Evolutionary conservation across 2,329 filamentous ascomycete species (phyloP), one percentile per base, ranked within the genome.

Genomic region (Akanthomyces muscarius): DNA sequence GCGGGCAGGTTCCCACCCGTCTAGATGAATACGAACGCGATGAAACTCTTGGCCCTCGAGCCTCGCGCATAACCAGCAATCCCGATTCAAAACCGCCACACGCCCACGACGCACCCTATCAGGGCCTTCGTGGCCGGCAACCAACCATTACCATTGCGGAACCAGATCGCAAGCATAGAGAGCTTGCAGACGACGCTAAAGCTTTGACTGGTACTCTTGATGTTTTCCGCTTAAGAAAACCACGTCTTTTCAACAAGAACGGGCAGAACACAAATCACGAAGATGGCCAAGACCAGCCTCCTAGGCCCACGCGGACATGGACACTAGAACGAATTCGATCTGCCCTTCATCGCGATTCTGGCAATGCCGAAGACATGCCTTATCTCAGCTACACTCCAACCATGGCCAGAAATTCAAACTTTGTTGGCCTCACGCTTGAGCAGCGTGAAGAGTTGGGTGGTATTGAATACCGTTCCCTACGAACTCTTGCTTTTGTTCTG

Each of bases 331-430:
- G 78, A 63, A 80, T 93, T 67, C 81, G 82, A 64, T 82, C 80
- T 0, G 83, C 77, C 10, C 76, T 83, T 61, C 83, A 83, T 16
- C 80, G 85, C 28, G 83, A 84, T 48, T 44, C 61, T 14, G 28
- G 23, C 53, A 81, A 81, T 65, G 72, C 75, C n/a, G 77, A 77
- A 2, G 81, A 86, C 38, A 90, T 91, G 78, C 95, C 95, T 0
- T 99, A 99, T 74, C 83, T 99, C 58, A 97, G 92, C 74, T 98
- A 92, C 85, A 89, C 93, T 64, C 92, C 95, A 2, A 99, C 95
- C 0, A 85, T 97, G 61, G 94, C 90, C 28, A 87, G 95, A 66
- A 99, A 99, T 74, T 98, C 94, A 13, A 89, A 91, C 44, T 99
- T 98, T 71, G 83, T 95, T 14, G 91, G 93, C 68, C 76, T 99